These are phyloP conservation scores for Raffaelea albimanens DNA, from an alignment of 2,329 filamentous ascomycete species.

Conservation along the genomic window DNA sequence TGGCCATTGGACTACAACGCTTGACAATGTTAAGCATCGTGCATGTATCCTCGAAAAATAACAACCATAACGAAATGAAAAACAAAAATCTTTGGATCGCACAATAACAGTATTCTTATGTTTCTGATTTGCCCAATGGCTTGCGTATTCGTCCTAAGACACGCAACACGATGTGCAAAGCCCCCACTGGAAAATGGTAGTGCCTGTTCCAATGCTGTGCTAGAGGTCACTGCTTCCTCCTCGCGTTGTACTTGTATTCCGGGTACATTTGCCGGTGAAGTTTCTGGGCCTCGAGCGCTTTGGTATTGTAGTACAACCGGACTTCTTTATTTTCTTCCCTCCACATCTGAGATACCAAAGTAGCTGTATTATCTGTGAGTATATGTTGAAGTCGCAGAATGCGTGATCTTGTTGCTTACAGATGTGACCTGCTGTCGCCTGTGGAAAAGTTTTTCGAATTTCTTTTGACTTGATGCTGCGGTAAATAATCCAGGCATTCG, in stretches of 20 bases:
- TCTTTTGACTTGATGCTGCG: constrained; percentile 18
- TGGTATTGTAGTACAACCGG: constrained; percentile 14
- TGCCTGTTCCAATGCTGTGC: no score
- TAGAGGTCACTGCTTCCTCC: neutral
- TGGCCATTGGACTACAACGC: no score
- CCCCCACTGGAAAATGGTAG: no score
- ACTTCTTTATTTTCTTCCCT: constrained; percentile 16
- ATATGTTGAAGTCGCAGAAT: neutral
- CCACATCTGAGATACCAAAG: constrained; percentile 19
- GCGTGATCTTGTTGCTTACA: constrained; percentile 16
- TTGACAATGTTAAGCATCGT: no score
- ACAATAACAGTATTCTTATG: no score
- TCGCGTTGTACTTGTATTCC: constrained; percentile 17
- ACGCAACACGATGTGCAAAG: no score
- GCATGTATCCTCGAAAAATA: no score
- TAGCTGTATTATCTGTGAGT: constrained; percentile 14
- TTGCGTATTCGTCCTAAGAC: no score
- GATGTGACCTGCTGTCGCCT: constrained; percentile 17
- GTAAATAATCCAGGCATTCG: constrained; percentile 25
- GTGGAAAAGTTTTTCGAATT: constrained; percentile 15
- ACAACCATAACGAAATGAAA: no score
- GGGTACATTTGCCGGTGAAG: constrained; percentile 19
- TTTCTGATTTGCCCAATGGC: no score
- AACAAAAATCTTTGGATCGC: no score
- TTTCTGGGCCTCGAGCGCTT: constrained; percentile 16